phyloP scores from a whole-genome alignment of 2,329 filamentous ascomycete species.

The Chaetomium olivaceum region DNA sequence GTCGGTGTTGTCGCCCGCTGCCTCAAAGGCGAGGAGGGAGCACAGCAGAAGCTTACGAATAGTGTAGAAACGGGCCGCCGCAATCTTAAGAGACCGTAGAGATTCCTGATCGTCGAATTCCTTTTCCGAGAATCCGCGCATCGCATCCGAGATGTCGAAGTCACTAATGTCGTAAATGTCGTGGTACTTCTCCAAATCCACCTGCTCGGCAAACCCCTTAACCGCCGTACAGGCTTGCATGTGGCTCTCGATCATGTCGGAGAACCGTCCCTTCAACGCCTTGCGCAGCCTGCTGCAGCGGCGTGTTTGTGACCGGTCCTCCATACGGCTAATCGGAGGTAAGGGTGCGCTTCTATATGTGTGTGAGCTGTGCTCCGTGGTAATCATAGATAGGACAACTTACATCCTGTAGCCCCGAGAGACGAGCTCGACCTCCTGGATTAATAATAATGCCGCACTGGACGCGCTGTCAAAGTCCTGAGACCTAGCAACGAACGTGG shows the following conservation, averaged over 20 bases:
- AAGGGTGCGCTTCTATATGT: slow-evolving; percentile 73
- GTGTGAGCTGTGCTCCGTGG: slow-evolving; percentile 20
- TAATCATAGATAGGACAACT: slow-evolving; percentile 36
- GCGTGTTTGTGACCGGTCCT: slow-evolving; percentile 76
- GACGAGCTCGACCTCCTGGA: slow-evolving; percentile 94
- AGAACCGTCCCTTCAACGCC: slow-evolving; percentile 69
- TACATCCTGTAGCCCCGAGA: slow-evolving; percentile 86
- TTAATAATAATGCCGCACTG: slow-evolving; percentile 73
- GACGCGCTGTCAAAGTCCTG: slow-evolving; percentile 79
- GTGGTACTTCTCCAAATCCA: slow-evolving; percentile 87
- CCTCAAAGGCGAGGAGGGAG: slow-evolving; percentile 83
- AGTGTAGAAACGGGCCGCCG: slow-evolving; percentile 77
- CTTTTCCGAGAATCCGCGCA: slow-evolving; percentile 61
- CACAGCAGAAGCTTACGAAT: slow-evolving; percentile 84
- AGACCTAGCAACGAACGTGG: slow-evolving; percentile 68
- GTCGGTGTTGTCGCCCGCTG: slow-evolving; percentile 74
- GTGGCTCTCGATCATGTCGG: slow-evolving; percentile 69
- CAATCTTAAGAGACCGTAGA: slow-evolving; percentile 76
- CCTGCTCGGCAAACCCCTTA: slow-evolving; percentile 71
- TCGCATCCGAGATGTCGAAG: slow-evolving; percentile 70
- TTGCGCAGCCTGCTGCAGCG: slow-evolving; percentile 80
- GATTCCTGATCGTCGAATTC: slow-evolving; percentile 75
- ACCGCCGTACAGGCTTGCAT: slow-evolving; percentile 68
- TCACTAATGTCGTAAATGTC: slow-evolving; percentile 83
- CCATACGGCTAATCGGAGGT: slow-evolving; percentile 87